These are phyloP conservation scores for Clitocybe nebularis DNA, from an alignment of 1,284 basidiomycete species.

Conservation along the genomic window DNA sequence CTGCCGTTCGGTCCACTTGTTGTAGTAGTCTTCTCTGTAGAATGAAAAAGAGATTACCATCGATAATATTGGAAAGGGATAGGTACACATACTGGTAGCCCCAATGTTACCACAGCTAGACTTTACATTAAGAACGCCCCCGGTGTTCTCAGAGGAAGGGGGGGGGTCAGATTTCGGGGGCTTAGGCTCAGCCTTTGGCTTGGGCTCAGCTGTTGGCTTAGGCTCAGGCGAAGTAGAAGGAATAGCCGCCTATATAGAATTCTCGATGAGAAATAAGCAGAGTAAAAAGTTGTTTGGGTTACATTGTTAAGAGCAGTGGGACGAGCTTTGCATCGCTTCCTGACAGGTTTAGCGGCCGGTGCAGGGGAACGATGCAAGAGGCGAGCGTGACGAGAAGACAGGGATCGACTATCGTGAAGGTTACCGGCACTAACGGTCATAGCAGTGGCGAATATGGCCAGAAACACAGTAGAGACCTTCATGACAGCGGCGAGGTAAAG, in stretches of 20 bases:
- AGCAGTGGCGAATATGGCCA: slow-evolving; percentile 37
- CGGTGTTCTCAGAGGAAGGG: slow-evolving; percentile 12
- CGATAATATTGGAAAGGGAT: background rate
- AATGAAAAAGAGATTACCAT: slow-evolving; percentile 3
- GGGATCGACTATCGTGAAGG: slow-evolving; percentile 25
- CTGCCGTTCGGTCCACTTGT: slow-evolving; percentile 69
- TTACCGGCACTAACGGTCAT: slow-evolving; percentile 35
- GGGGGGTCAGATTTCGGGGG: slow-evolving; percentile 3
- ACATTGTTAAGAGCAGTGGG: slow-evolving; percentile 6
- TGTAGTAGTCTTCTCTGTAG: slow-evolving; percentile 43
- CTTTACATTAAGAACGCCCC: slow-evolving; percentile 26
- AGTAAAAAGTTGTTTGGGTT: background rate
- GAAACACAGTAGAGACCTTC: slow-evolving; percentile 31
- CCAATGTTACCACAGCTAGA: slow-evolving; percentile 38
- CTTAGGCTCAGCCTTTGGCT: slow-evolving; percentile 5
- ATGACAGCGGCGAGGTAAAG: slow-evolving; percentile 24
- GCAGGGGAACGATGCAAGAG: slow-evolving; percentile 27
- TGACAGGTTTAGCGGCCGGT: slow-evolving; percentile 21
- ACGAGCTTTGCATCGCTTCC: slow-evolving; percentile 27
- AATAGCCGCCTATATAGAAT: slow-evolving; percentile 1
- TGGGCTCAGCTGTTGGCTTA: slow-evolving; percentile 6
- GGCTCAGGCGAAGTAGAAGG: slow-evolving; percentile 4
- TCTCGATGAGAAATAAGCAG: background rate
- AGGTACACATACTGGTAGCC: slow-evolving; percentile 40
- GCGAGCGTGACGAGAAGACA: slow-evolving; percentile 30